Evolutionary conservation across 2,329 filamentous ascomycete genomes (phyloP).

Genomic region (Penicillium paneum): DNA sequence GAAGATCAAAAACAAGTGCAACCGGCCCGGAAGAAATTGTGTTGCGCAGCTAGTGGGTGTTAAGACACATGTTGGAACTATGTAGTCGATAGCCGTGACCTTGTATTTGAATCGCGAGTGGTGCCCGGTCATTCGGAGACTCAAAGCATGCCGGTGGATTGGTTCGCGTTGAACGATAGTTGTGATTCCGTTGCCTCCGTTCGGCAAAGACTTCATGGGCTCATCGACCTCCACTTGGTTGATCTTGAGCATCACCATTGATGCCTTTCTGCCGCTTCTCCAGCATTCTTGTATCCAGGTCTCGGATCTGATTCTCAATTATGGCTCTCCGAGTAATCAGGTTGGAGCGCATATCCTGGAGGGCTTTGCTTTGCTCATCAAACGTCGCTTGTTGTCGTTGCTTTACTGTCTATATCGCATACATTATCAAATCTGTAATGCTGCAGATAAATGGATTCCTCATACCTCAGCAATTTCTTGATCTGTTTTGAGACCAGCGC

Average conservation of each 20-base stretch:
- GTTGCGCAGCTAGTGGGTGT: background rate
- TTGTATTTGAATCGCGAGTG: background rate
- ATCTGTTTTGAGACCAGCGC: constrained; percentile 56
- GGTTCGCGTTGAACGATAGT: background rate
- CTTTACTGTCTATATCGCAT: constrained; percentile 41
- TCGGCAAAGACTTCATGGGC: background rate
- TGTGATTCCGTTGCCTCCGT: background rate
- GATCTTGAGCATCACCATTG: constrained; percentile 28
- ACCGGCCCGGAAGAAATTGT: background rate
- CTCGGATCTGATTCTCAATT: constrained; percentile 57
- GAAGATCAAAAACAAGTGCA: background rate
- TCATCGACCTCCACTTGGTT: constrained; percentile 17
- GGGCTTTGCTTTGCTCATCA: constrained; percentile 54
- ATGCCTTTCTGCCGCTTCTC: constrained; percentile 40
- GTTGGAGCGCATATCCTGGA: constrained; percentile 51
- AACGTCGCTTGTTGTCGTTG: constrained; percentile 50
- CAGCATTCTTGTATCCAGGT: constrained; percentile 44
- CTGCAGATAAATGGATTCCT: background rate
- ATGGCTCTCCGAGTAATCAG: constrained; percentile 52
- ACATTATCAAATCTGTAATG: background rate
- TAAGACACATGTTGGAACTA: background rate
- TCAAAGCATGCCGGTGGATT: background rate
- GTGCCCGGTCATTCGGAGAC: background rate
- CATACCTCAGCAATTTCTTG: constrained; percentile 53
- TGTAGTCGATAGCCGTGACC: background rate